Base-by-base conservation (phyloP, 176 grass and related monocot genomes). In the Hordeum vulgare region DNA sequence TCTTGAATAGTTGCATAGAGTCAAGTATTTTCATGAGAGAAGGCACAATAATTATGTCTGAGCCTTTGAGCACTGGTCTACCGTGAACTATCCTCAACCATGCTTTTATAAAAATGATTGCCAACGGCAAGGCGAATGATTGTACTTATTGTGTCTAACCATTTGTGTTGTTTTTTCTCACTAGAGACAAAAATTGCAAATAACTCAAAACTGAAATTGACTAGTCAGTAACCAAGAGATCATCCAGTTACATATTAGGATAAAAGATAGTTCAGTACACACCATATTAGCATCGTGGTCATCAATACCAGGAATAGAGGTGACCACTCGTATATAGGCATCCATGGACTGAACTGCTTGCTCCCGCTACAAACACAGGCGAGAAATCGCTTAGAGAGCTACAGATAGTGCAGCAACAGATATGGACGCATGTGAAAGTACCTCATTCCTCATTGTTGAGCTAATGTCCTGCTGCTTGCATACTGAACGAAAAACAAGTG, bases 301-400 rank as follows among this genome's bases (percentile, higher is more conserved):
- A 57, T 98, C 95, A 74, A 94, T 93, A 51, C 86, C 92, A 84
- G 90, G 92, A 68, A 98, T 91, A 45, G 95, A 88, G 59, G 95
- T 94, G 78, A 97, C 65, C 18, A 93, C 92, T 49, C 36, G 42
- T 21, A 98, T 53, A 79, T 93, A 93, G 44, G 83, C 51, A 86
- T 95, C 93, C 73, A 90, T 90, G 78, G 73, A 91, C 79, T 93
- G 96, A 77, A 93, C 92, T 72, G 93, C 85, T 74, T 85, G 84
- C 76, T 82, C 84, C 60, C 87, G 80, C 96, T 97, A 49, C 26
- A 58, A 20, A 72, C 35, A 59, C 25, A 83, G 33, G 37, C 9
- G 37, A 25, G 57, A 84, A 74, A 78, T 36, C 27, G 73, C 66
- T 58, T 66, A 36, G 44, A 44, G 15, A 61, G 14, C 7, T 20